phyloP scores from a whole-genome alignment of 2,329 filamentous ascomycete species.

The Lasiodiplodia gonubiensis region DNA sequence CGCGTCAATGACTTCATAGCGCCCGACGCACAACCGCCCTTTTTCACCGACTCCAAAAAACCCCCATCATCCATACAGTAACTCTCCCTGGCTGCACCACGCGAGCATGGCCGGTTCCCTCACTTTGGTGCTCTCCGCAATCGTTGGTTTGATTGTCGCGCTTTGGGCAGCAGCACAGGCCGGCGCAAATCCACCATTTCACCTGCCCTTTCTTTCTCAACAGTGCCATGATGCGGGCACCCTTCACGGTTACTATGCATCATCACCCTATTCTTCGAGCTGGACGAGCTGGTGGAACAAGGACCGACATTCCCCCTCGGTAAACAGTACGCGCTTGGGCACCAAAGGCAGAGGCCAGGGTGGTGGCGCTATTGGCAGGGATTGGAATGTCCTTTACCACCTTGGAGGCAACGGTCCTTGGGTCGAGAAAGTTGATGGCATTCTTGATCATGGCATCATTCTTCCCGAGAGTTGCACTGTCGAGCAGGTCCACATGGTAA shows the following conservation, averaged over 20 bases:
- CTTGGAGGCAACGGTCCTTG: conserved; percentile 62
- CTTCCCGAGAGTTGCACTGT: conserved; percentile 57
- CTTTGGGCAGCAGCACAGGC: conserved; percentile 16
- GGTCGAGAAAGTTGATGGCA: conserved; percentile 55
- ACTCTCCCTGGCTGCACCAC: background rate
- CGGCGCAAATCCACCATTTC: background rate
- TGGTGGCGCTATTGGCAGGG: conserved; percentile 39
- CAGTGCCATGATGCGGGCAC: background rate
- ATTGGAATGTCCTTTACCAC: conserved; percentile 60
- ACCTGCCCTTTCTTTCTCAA: conserved; percentile 1
- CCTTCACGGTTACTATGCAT: background rate
- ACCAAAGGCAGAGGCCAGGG: conserved; percentile 30
- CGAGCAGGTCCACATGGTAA: conserved; percentile 65
- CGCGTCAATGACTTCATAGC: background rate
- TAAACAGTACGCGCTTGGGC: background rate
- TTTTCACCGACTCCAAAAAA: background rate
- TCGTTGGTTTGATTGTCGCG: conserved; percentile 1
- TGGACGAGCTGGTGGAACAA: conserved; percentile 24
- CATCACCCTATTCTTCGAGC: conserved; percentile 19
- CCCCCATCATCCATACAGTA: no score
- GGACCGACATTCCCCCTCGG: background rate
- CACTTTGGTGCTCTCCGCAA: background rate
- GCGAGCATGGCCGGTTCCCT: background rate
- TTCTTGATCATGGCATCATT: conserved; percentile 49
- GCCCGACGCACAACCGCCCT: background rate